These are phyloP conservation scores for Kalmanozyma brasiliensis DNA, from an alignment of 1,284 basidiomycete genomes.

Conservation along the genomic window DNA sequence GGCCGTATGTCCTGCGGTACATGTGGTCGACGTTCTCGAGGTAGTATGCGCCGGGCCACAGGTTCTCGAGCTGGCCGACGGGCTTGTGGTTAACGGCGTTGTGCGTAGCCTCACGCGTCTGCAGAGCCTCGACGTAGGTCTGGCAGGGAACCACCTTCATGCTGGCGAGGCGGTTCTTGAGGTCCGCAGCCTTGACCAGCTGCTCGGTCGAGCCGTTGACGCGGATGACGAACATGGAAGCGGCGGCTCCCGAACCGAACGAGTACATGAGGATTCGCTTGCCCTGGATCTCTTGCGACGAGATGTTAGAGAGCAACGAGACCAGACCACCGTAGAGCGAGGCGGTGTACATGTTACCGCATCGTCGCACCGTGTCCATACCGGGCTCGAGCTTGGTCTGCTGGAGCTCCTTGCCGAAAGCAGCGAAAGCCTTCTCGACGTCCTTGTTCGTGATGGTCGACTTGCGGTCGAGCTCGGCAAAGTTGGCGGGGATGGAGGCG, in stretches of 20 bases:
- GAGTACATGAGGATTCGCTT: conserved; percentile 83
- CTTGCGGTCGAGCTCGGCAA: conserved; percentile 74
- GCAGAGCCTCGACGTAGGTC: conserved; percentile 80
- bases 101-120: conserved; percentile 86
- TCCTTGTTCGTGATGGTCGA: conserved; percentile 82
- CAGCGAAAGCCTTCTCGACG: conserved; percentile 79
- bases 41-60: conserved; percentile 95
- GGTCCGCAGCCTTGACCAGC: conserved; percentile 82
- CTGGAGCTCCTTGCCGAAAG: conserved; percentile 53
- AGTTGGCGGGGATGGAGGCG: conserved; percentile 76
- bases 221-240: conserved; percentile 86
- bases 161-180: conserved; percentile 78
- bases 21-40: conserved; percentile 90
- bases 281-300: conserved; percentile 60
- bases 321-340: conserved; percentile 93
- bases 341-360: conserved; percentile 98
- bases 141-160: conserved; percentile 93
- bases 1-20: conserved; percentile 86
- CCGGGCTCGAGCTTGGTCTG: conserved; percentile 61
- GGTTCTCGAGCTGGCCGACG: conserved; percentile 85
- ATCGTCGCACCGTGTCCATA: conserved; percentile 65
- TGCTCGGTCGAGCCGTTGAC: conserved; percentile 85
- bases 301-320: conserved; percentile 68
- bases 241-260: conserved; percentile 91
- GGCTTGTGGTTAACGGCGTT: conserved; percentile 88